A percentile compares a stretch with the other conserved stretches of the same genome.
Evolutionary conservation across 164 flowering plant genomes (phyloP).

Genomic region (Macadamia tetraphylla): DNA sequence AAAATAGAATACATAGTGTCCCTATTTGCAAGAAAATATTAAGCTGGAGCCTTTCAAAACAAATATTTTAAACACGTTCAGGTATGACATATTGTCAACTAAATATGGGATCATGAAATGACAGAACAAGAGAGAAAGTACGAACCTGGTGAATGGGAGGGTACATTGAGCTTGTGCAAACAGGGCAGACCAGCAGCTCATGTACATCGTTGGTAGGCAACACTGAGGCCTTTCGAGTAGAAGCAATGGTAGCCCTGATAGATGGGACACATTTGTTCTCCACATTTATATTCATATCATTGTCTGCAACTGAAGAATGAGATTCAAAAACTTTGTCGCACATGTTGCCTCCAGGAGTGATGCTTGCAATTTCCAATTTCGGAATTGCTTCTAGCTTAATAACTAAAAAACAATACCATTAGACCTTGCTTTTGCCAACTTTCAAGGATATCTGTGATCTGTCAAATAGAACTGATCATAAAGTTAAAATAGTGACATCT

Average conservation of each 20-base stretch:
- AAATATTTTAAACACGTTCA: no score
- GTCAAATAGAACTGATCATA: no score
- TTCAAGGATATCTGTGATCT: no score
- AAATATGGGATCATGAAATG: background rate
- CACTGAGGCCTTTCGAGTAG: slow-evolving; percentile 37
- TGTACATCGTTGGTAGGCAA: slow-evolving; percentile 54
- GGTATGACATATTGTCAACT: no score
- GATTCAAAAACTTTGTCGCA: slow-evolving; percentile 52
- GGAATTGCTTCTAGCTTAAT: background rate
- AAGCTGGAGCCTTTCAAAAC: no score
- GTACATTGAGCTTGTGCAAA: slow-evolving; percentile 59
- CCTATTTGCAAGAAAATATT: no score
- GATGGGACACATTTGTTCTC: slow-evolving; percentile 19
- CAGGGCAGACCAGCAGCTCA: slow-evolving; percentile 71
- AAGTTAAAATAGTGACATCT: no score
- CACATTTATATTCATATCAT: slow-evolving; percentile 27
- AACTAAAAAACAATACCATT: no score
- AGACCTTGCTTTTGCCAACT: no score
- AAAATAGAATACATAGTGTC: no score
- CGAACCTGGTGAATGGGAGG: slow-evolving; percentile 79
- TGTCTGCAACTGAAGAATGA: slow-evolving; percentile 28
- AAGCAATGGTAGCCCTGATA: slow-evolving; percentile 20
- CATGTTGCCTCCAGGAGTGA: slow-evolving; percentile 60
- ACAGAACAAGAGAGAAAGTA: background rate
- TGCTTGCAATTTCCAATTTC: slow-evolving; percentile 12